Evolutionary conservation across 768 basidiomycete genomes (phyloP).

Genomic region (Auricularia sp.): DNA sequence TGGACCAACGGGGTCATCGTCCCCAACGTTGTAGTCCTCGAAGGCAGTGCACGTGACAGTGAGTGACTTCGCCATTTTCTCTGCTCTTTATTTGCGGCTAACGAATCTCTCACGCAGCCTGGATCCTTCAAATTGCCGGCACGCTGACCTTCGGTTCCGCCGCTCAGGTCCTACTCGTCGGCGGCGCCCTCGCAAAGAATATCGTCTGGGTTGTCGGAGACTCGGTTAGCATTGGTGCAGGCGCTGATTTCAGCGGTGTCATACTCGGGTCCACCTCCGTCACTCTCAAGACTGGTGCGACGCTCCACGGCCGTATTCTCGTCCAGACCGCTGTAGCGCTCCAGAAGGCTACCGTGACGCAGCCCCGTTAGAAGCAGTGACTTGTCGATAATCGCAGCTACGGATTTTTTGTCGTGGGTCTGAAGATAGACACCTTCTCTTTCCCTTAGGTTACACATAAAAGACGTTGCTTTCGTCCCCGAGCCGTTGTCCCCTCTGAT

Average conservation of each 20-base stretch:
- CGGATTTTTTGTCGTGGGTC: too few species aligned
- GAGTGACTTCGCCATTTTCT: not conserved
- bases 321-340: not conserved
- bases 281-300: not conserved
- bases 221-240: not conserved
- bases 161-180: not conserved
- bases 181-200: not conserved
- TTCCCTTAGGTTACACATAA: too few species aligned
- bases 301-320: not conserved
- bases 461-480: too few species aligned
- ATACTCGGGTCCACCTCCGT: not conserved
- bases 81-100: not conserved
- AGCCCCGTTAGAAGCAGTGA: not conserved
- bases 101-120: not conserved
- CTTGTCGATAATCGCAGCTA: not conserved
- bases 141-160: not conserved
- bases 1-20: not conserved
- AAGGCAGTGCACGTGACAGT: not conserved
- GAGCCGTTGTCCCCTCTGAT: too few species aligned
- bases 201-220: not conserved
- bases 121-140: not conserved
- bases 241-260: not conserved
- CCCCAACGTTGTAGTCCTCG: not conserved
- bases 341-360: not conserved
- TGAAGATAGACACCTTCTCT: too few species aligned